phyloP scores from a whole-genome alignment of 2,329 filamentous ascomycete species.

The Sarocladium kiliense region DNA sequence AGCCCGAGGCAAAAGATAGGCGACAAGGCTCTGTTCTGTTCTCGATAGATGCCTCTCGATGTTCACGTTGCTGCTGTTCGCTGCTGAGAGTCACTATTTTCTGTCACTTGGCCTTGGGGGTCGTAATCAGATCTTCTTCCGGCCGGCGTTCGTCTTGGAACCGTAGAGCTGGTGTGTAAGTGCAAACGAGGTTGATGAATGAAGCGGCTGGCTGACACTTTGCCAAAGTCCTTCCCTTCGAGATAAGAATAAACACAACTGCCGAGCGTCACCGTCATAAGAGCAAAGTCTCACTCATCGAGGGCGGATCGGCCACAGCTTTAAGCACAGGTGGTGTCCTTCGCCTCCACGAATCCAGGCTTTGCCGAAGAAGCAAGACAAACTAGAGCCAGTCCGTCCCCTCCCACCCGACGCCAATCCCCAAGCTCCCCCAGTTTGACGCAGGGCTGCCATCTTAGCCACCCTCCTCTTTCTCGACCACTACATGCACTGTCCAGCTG shows the following conservation, averaged over 20 bases:
- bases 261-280: neutral
- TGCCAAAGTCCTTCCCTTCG: neutral
- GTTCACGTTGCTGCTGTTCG: no score
- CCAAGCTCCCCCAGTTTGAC: neutral
- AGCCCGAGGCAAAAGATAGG: neutral
- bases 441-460: slow-evolving; percentile 5
- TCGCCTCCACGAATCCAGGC: neutral
- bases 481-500: neutral
- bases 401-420: neutral
- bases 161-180: slow-evolving; percentile 1
- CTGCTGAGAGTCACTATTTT: no score
- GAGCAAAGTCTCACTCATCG: neutral
- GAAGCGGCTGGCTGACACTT: neutral
- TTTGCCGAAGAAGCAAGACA: slow-evolving; percentile 8
- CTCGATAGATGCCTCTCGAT: no score
- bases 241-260: neutral
- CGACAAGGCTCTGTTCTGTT: neutral
- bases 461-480: neutral
- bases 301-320: slow-evolving; percentile 1
- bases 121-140: neutral
- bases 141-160: neutral
- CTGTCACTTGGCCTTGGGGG: neutral
- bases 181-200: neutral
- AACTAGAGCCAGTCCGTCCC: neutral
- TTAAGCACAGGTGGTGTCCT: neutral